Percentiles rank a stretch among this genome's conserved stretches.
Evolutionary conservation across 2,329 filamentous ascomycete genomes (phyloP).

Genomic region (Neopestalotiopsis sp.): DNA sequence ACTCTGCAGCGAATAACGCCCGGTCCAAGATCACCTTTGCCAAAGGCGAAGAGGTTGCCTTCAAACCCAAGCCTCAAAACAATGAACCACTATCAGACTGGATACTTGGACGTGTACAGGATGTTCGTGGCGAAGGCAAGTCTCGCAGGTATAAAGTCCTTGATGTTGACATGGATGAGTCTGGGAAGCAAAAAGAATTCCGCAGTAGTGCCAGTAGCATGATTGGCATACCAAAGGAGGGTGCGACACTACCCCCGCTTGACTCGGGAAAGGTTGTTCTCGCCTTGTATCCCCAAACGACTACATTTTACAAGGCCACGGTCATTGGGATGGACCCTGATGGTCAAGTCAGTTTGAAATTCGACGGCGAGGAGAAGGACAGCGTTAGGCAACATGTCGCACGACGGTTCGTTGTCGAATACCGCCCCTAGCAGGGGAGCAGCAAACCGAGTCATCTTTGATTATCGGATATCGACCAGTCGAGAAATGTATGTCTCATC

Average conservation of each 20-base stretch:
- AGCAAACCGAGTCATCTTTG: neutral
- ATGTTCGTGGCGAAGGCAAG: constrained; percentile 77
- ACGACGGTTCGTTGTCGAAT: constrained; percentile 77
- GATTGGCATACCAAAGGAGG: constrained; percentile 72
- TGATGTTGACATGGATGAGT: constrained; percentile 77
- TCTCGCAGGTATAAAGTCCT: constrained; percentile 80
- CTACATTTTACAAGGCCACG: constrained; percentile 84
- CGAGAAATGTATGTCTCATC: neutral
- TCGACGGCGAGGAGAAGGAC: constrained; percentile 78
- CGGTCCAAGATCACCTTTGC: constrained; percentile 61
- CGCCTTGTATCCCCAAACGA: constrained; percentile 82
- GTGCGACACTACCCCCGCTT: constrained; percentile 61
- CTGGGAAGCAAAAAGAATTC: constrained; percentile 70
- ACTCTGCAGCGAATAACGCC: constrained; percentile 40
- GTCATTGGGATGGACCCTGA: constrained; percentile 71
- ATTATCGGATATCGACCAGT: neutral
- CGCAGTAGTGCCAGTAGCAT: constrained; percentile 75
- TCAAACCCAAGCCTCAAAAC: constrained; percentile 61
- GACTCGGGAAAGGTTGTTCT: constrained; percentile 74
- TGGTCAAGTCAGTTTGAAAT: constrained; percentile 68
- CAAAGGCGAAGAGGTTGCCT: constrained; percentile 69
- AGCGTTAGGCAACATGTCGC: constrained; percentile 79
- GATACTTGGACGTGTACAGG: constrained; percentile 80
- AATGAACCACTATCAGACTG: constrained; percentile 60
- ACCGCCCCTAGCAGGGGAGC: constrained; percentile 45